These are phyloP conservation scores for Catenaria anguillulae DNA, from an alignment of 371 early-diverging fungal species.

Conservation along the genomic window DNA sequence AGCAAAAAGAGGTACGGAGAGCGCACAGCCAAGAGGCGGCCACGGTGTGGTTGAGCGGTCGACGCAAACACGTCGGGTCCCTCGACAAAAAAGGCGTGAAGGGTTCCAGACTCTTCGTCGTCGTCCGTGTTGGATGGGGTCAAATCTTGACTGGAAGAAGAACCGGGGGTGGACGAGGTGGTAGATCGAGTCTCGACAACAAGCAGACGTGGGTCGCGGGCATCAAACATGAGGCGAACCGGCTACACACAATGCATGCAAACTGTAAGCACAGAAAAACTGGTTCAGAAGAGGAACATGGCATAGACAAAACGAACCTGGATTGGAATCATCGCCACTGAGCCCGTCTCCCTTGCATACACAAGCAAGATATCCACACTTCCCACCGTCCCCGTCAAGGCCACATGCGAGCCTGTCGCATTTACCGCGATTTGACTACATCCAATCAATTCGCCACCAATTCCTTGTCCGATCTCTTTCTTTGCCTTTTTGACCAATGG, in stretches of 20 bases:
- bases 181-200: background rate
- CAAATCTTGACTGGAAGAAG: too few species aligned
- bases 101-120: background rate
- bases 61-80: background rate
- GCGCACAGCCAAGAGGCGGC: background rate
- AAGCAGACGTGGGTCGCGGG: background rate
- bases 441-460: too few species aligned
- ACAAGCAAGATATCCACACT: background rate
- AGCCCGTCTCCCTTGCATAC: background rate
- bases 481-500: too few species aligned
- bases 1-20: background rate
- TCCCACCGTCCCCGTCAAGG: background rate
- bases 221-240: background rate
- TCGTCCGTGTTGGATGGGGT: background rate
- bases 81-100: background rate
- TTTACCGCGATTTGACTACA: too few species aligned
- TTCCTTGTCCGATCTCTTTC: too few species aligned
- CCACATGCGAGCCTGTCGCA: background rate
- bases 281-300: too few species aligned
- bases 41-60: background rate
- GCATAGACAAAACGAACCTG: background rate
- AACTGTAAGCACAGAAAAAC: too few species aligned
- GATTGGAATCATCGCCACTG: background rate
- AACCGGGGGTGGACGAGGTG: too few species aligned
- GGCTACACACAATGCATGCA: background rate